A percentile compares a stretch with the other conserved stretches of the same genome.
phyloP scores from a whole-genome alignment of 1,284 basidiomycete species.

The Fistulinella cinereoalba region DNA sequence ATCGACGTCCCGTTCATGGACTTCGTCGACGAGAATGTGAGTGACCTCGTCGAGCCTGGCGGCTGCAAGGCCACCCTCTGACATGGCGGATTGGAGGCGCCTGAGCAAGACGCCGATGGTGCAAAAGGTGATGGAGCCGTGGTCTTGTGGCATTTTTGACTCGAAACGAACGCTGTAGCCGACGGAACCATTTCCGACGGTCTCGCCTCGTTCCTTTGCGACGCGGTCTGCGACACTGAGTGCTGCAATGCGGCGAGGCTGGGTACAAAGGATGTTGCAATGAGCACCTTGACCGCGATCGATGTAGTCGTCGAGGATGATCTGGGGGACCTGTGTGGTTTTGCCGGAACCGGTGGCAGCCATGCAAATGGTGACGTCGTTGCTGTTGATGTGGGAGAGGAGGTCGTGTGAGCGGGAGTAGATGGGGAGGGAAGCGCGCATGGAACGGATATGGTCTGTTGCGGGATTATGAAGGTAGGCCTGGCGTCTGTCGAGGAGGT shows the following conservation, averaged over 20 bases:
- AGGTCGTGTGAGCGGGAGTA: constrained; percentile 65
- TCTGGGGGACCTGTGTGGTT: constrained; percentile 93
- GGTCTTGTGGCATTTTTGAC: constrained; percentile 71
- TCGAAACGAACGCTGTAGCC: constrained; percentile 97
- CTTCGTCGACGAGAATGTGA: constrained; percentile 94
- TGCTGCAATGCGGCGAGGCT: constrained; percentile 90
- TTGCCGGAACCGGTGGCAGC: constrained; percentile 96
- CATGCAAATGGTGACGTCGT: constrained; percentile 92
- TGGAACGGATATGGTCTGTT: constrained; percentile 65
- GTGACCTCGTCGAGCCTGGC: constrained; percentile 77
- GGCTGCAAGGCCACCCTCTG: constrained; percentile 36
- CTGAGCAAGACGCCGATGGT: constrained; percentile 93
- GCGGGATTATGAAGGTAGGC: constrained; percentile 64
- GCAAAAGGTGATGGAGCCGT: constrained; percentile 91
- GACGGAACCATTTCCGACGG: constrained; percentile 65
- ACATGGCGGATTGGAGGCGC: constrained; percentile 78
- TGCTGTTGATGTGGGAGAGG: constrained; percentile 67
- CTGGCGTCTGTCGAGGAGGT: constrained; percentile 54
- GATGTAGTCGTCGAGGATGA: constrained; percentile 87
- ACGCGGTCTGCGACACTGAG: constrained; percentile 93
- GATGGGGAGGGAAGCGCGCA: constrained; percentile 73
- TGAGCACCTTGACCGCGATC: constrained; percentile 73
- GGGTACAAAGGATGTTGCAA: constrained; percentile 94
- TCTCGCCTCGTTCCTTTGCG: constrained; percentile 84
- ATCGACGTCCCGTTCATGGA: constrained; percentile 94